Evolutionary conservation across 257 asterid species (phyloP).

Genomic region (Eustoma russellianum): DNA sequence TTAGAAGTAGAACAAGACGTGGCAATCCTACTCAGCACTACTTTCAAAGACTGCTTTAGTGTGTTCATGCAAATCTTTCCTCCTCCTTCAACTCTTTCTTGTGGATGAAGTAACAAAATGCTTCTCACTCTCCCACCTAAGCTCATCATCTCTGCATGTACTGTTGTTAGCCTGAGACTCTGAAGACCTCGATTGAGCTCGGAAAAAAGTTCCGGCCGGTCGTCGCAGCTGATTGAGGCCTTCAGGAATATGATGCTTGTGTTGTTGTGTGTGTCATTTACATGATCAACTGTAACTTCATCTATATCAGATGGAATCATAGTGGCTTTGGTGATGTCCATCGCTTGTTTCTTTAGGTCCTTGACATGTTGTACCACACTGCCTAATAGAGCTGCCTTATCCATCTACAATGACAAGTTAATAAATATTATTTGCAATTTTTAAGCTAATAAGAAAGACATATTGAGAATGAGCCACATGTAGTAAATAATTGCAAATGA

Average conservation of each 20-base stretch:
- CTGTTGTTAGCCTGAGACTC: slow-evolving; percentile 28
- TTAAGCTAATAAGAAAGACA: no score
- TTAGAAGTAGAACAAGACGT: slow-evolving; percentile 28
- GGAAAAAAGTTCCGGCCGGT: slow-evolving; percentile 52
- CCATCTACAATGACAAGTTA: slow-evolving; percentile 49
- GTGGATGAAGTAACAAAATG: slow-evolving; percentile 30
- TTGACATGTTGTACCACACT: slow-evolving; percentile 71
- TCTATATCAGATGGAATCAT: slow-evolving; percentile 60
- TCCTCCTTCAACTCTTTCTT: not conserved
- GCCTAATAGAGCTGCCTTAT: slow-evolving; percentile 77
- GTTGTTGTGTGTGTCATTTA: slow-evolving; percentile 4
- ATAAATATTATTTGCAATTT: not conserved
- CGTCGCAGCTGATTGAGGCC: slow-evolving; percentile 53
- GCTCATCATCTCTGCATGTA: slow-evolving; percentile 46
- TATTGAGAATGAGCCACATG: no score
- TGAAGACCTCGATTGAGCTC: slow-evolving; percentile 52
- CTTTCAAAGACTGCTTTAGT: slow-evolving; percentile 37
- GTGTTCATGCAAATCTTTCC: slow-evolving; percentile 13
- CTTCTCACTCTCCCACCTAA: slow-evolving; percentile 65
- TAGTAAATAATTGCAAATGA: no score
- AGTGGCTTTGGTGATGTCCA: slow-evolving; percentile 34
- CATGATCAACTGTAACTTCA: slow-evolving; percentile 36
- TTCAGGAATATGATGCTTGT: slow-evolving; percentile 18
- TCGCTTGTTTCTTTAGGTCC: slow-evolving; percentile 47
- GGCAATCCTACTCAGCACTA: slow-evolving; percentile 44